These are phyloP conservation scores for Kazachstania martiniae DNA, from an alignment of 805 yeast species.

Conservation along the genomic window DNA sequence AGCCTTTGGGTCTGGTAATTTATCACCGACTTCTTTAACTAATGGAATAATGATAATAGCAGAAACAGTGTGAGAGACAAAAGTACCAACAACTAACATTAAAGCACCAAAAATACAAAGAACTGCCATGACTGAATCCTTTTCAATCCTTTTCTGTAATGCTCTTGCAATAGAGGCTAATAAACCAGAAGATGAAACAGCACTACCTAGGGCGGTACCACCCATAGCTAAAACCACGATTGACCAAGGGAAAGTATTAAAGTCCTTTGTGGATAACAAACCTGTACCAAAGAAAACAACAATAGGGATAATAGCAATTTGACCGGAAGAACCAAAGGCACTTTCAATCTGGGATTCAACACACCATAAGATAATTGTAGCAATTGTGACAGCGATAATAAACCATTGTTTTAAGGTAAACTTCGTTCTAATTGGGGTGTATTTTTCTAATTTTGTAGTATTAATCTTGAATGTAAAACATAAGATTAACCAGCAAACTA, in stretches of 20 bases:
- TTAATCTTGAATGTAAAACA: slow-evolving; percentile 44
- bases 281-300: slow-evolving; percentile 87
- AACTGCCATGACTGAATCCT: slow-evolving; percentile 57
- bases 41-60: slow-evolving; percentile 87
- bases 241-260: slow-evolving; percentile 93
- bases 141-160: slow-evolving; percentile 53
- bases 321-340: slow-evolving; percentile 84
- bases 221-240: slow-evolving; percentile 96
- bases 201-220: slow-evolving; percentile 87
- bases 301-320: slow-evolving; percentile 78
- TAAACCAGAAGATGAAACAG: slow-evolving; percentile 85
- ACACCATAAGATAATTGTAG: slow-evolving; percentile 85
- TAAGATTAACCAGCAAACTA: slow-evolving; percentile 62
- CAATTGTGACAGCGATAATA: slow-evolving; percentile 54
- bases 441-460: slow-evolving; percentile 36
- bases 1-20: slow-evolving; percentile 64
- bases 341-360: slow-evolving; percentile 61
- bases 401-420: slow-evolving; percentile 67
- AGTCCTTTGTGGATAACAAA: slow-evolving; percentile 68
- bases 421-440: slow-evolving; percentile 44
- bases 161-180: slow-evolving; percentile 64
- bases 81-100: slow-evolving; percentile 80
- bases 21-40: slow-evolving; percentile 76
- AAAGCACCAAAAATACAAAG: slow-evolving; percentile 73
- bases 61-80: slow-evolving; percentile 94